phyloP scores from a whole-genome alignment of 1,284 basidiomycete species.

The Neonothopanus nambi region DNA sequence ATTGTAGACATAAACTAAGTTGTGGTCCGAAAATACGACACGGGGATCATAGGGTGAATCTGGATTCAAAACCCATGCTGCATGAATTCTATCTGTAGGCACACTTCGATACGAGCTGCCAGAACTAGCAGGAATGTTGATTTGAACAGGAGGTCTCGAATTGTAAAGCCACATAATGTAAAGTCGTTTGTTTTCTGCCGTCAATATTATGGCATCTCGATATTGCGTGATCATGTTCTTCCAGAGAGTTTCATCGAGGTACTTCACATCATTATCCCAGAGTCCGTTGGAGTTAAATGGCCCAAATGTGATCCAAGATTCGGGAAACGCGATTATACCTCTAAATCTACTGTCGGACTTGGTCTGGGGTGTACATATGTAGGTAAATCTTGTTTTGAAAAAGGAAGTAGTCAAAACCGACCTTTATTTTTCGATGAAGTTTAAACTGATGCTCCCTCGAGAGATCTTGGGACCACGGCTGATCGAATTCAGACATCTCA shows the following conservation, averaged over 20 bases:
- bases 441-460: slow-evolving; percentile 36
- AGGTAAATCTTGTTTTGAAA: slow-evolving; percentile 1
- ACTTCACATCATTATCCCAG: slow-evolving; percentile 19
- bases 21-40: slow-evolving; percentile 51
- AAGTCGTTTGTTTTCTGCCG: slow-evolving; percentile 37
- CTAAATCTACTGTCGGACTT: slow-evolving; percentile 4
- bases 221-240: slow-evolving; percentile 42
- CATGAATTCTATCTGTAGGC: slow-evolving; percentile 26
- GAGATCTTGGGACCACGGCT: slow-evolving; percentile 42
- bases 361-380: no score
- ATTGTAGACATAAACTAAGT: slow-evolving; percentile 55
- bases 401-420: slow-evolving; percentile 1
- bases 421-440: slow-evolving; percentile 22
- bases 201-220: slow-evolving; percentile 51
- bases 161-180: slow-evolving; percentile 40
- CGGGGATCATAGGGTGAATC: slow-evolving; percentile 49
- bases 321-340: slow-evolving; percentile 55
- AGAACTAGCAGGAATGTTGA: slow-evolving; percentile 31
- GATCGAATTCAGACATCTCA: slow-evolving; percentile 7
- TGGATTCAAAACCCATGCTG: slow-evolving; percentile 61
- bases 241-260: slow-evolving; percentile 41
- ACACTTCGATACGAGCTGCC: not conserved
- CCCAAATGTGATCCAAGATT: slow-evolving; percentile 46
- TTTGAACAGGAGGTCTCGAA: slow-evolving; percentile 33
- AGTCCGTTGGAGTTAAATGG: slow-evolving; percentile 48